Evolutionary conservation across 2,329 filamentous ascomycete genomes (phyloP).

Genomic region (Fusarium pseudonygamai): DNA sequence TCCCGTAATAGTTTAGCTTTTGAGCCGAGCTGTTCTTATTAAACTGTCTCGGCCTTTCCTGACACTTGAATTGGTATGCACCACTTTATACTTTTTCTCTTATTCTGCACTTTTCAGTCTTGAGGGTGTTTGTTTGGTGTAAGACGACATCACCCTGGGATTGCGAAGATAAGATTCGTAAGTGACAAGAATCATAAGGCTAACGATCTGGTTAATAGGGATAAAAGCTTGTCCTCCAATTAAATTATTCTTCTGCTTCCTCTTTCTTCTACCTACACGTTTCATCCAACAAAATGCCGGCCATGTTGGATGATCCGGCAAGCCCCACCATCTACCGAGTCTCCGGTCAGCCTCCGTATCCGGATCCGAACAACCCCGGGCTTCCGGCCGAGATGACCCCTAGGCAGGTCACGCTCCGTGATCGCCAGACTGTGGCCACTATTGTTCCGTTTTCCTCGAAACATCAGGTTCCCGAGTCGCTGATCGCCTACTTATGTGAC

Average conservation of each 20-base stretch:
- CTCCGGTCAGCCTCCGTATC: slow-evolving; percentile 72
- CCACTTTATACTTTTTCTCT: slow-evolving; percentile 7
- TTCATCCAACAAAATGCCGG: slow-evolving; percentile 67
- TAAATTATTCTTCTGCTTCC: background rate
- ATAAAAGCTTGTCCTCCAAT: slow-evolving; percentile 9
- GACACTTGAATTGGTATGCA: slow-evolving; percentile 25
- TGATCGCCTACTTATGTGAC: slow-evolving; percentile 81
- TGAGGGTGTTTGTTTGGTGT: slow-evolving; percentile 26
- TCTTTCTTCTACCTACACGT: background rate
- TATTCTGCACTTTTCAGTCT: slow-evolving; percentile 11
- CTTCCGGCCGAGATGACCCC: slow-evolving; percentile 76
- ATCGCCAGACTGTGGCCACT: slow-evolving; percentile 84
- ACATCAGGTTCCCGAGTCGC: slow-evolving; percentile 76
- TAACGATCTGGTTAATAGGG: slow-evolving; percentile 12
- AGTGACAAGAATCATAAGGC: slow-evolving; percentile 1
- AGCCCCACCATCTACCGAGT: slow-evolving; percentile 75
- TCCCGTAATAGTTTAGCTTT: slow-evolving; percentile 33
- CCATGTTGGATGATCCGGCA: slow-evolving; percentile 80
- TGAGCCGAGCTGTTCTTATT: slow-evolving; percentile 22
- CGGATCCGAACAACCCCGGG: slow-evolving; percentile 67
- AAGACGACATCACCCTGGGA: slow-evolving; percentile 14
- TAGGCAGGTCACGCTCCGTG: slow-evolving; percentile 82
- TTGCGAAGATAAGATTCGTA: slow-evolving; percentile 9
- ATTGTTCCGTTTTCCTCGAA: slow-evolving; percentile 84
- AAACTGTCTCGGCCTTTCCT: slow-evolving; percentile 19